phyloP scores from a whole-genome alignment of 1,139 yeast genomes.

The Pichia norvegensis region DNA sequence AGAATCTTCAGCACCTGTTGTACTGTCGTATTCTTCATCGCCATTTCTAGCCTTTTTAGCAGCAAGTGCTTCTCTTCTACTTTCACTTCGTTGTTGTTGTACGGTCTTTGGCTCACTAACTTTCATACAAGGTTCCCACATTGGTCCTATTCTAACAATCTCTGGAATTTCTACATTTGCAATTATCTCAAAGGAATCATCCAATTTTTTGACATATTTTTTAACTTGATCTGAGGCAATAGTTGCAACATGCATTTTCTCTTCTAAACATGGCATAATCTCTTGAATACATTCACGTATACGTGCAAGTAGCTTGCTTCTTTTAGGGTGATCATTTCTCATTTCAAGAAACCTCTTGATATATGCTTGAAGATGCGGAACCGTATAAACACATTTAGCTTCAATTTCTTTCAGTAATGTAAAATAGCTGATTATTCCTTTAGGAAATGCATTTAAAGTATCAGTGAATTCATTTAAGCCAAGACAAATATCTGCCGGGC shows the following conservation, averaged over 20 bases:
- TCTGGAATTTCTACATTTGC: constrained; percentile 71
- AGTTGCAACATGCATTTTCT: constrained; percentile 94
- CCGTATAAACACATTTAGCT: constrained; percentile 77
- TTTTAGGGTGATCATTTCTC: constrained; percentile 33
- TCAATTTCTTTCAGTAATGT: constrained; percentile 88
- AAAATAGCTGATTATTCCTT: constrained; percentile 75
- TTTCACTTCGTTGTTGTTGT: constrained; percentile 69
- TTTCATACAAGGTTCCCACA: constrained; percentile 85
- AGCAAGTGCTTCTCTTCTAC: constrained; percentile 84
- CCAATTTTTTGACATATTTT: constrained; percentile 64
- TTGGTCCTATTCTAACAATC: constrained; percentile 56
- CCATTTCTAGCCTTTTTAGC: constrained; percentile 55
- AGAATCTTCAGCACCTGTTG: constrained; percentile 20
- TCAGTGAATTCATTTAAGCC: constrained; percentile 90
- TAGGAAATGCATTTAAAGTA: constrained; percentile 85
- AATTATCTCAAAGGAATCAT: constrained; percentile 71
- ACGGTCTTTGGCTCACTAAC: constrained; percentile 48
- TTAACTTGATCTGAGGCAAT: constrained; percentile 76
- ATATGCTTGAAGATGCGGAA: constrained; percentile 56
- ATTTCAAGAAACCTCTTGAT: constrained; percentile 50
- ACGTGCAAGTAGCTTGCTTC: constrained; percentile 28
- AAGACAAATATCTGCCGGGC: constrained; percentile 46
- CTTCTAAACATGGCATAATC: constrained; percentile 87
- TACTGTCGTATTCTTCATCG: constrained; percentile 30
- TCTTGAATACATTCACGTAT: constrained; percentile 46